Evolutionary conservation across 1,284 basidiomycete species (phyloP), one percentile per base, ranked within the genome.

Genomic region (Wolfiporia cocos): DNA sequence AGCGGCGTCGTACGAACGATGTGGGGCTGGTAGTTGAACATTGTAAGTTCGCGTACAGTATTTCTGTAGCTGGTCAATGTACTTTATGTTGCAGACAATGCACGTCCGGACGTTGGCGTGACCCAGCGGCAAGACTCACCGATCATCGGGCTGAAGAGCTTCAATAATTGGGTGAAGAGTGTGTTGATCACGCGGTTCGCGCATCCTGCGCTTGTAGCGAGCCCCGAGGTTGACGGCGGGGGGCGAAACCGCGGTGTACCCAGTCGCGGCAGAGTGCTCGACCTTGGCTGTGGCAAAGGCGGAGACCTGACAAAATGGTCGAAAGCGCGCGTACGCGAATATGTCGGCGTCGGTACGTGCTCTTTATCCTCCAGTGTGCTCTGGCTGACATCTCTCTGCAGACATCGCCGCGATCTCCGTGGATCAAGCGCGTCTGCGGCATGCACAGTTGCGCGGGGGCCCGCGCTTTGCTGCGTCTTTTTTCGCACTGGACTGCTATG

Each of bases 151-250:
- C 74, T 99, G 43, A 94, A 95, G 64, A 90, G 81, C 61, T 99
- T 98, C 70, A 99, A 99, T 69, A 99, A 99, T 67, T 99, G 96
- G 94, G 84, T 97, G 55, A 98, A 98, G 65, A 92, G 90, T 11
- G 91, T 96, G 9, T 73, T 97, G 48, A 95, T 98, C 55, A 85
- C 86, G 6, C 86, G 84, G 41, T 95, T 91, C 59, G 84, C 82
- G 1, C 79, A 83, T 57, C 79, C 82, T 12, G 76, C 67, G 26
- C 68, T 86, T 20, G 59, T 66, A 46, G 62, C 59, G 44, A 71
- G 63, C 49, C 32, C 52, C 9, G 47, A 40, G 17, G 26, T 21
- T 22, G 29, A 21, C 9, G 38, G 31, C 3, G 28, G 29, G 2
- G 29, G 22, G 20, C n/a, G n/a, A n/a, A n/a, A n/a, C n/a, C n/a